phyloP scores from a whole-genome alignment of 1,139 yeast genomes.

The Geotrichum macrosporum region DNA sequence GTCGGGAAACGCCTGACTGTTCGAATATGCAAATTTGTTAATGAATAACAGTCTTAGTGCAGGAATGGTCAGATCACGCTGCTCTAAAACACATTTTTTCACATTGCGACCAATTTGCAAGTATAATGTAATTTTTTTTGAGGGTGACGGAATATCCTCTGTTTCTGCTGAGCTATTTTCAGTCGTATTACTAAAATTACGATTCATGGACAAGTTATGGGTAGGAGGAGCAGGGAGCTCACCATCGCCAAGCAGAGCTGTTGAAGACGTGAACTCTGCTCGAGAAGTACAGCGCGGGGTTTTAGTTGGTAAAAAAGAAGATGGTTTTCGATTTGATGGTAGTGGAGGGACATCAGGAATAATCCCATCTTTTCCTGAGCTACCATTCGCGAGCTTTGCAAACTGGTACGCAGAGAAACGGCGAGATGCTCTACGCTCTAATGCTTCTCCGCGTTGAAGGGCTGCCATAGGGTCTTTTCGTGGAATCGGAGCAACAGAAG shows the following conservation, averaged over 20 bases:
- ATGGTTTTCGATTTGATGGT: slow-evolving; percentile 16
- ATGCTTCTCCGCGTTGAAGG: slow-evolving; percentile 71
- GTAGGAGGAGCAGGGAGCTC: slow-evolving; percentile 10
- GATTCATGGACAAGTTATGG: too few relatives aligned
- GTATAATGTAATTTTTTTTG: slow-evolving; percentile 42
- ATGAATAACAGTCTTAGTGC: slow-evolving; percentile 70
- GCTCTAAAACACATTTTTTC: slow-evolving; percentile 53
- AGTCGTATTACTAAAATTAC: background rate
- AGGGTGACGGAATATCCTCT: background rate
- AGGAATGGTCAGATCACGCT: slow-evolving; percentile 54
- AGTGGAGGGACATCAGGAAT: slow-evolving; percentile 22
- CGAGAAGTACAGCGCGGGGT: slow-evolving; percentile 28
- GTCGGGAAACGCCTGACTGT: slow-evolving; percentile 70
- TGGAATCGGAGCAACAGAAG: slow-evolving; percentile 3
- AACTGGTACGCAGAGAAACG: slow-evolving; percentile 91
- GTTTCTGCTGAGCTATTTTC: slow-evolving; percentile 6
- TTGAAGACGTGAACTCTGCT: slow-evolving; percentile 31
- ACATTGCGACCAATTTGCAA: slow-evolving; percentile 56
- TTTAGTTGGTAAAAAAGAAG: slow-evolving; percentile 30
- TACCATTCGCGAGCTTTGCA: slow-evolving; percentile 61
- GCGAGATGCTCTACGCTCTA: slow-evolving; percentile 87
- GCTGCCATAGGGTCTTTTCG: slow-evolving; percentile 59
- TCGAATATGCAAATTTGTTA: slow-evolving; percentile 71
- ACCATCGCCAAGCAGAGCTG: slow-evolving; percentile 22
- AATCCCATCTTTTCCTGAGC: slow-evolving; percentile 13